phyloP scores from a whole-genome alignment of 805 yeast species.

The Priceomyces castillae region DNA sequence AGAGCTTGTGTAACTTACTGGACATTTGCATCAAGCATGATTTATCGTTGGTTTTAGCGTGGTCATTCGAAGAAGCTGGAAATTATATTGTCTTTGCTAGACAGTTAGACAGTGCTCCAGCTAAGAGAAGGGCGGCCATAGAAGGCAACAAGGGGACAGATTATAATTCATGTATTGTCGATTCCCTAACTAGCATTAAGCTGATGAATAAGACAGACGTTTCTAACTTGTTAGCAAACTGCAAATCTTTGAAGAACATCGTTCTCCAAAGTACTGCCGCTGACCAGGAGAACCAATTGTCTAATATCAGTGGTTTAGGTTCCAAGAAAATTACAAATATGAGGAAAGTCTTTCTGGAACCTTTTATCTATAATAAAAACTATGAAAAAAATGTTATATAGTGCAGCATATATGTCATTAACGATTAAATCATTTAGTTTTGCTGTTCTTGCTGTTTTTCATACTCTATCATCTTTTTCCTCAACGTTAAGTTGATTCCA shows the following conservation, averaged over 20 bases:
- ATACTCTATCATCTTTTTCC: conserved; percentile 50
- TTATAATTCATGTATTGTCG: conserved; percentile 44
- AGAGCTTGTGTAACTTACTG: conserved; percentile 44
- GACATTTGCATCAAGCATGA: conserved; percentile 50
- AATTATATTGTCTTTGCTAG: conserved; percentile 40
- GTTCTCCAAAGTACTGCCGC: conserved; percentile 29
- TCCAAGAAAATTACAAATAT: conserved; percentile 42
- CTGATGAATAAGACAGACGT: conserved; percentile 56
- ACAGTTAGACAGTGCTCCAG: conserved; percentile 34
- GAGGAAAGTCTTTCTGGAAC: conserved; percentile 43
- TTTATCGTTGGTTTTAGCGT: conserved; percentile 47
- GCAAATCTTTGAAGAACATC: conserved; percentile 41
- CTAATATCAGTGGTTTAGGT: conserved; percentile 48
- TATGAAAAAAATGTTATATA: conserved; percentile 15
- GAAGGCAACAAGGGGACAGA: conserved; percentile 44
- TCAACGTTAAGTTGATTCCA: conserved; percentile 56
- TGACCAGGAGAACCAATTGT: conserved; percentile 18
- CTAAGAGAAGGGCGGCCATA: conserved; percentile 27
- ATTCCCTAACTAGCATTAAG: conserved; percentile 44
- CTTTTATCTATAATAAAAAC: conserved; percentile 47
- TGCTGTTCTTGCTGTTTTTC: conserved; percentile 28
- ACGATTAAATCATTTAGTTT: background rate
- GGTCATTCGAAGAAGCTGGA: conserved; percentile 52
- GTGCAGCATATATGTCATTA: background rate
- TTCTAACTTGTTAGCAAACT: conserved; percentile 48